A percentile compares a stretch with the other conserved stretches of the same genome.
These are phyloP conservation scores for Silene noctiflora DNA, from an alignment of 179 eudicot genomes.

Conservation along the genomic window DNA sequence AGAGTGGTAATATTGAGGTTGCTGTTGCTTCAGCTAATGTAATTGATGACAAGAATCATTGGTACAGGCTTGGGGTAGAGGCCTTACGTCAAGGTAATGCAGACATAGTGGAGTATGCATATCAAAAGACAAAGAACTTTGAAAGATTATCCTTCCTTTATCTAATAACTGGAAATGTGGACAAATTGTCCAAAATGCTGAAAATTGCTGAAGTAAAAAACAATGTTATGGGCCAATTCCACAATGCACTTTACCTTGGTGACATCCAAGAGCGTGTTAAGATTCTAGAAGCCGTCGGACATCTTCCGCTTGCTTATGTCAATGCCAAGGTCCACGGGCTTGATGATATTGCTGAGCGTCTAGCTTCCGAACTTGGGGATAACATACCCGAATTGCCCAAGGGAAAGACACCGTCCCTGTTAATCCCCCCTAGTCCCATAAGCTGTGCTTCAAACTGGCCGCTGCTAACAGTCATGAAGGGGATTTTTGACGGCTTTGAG, in stretches of 20 bases:
- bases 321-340: constrained; percentile 75
- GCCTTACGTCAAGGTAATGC: constrained; percentile 96
- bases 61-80: constrained; percentile 94
- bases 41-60: constrained; percentile 82
- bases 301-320: constrained; percentile 74
- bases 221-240: constrained; percentile 93
- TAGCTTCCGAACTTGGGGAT: constrained; percentile 63
- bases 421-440: constrained; percentile 71
- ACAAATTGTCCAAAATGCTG: constrained; percentile 73
- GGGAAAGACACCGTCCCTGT: constrained; percentile 56
- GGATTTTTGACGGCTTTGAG: constrained; percentile 74
- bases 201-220: constrained; percentile 85
- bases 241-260: constrained; percentile 81
- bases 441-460: constrained; percentile 81
- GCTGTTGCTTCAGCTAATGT: constrained; percentile 94
- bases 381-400: constrained; percentile 60
- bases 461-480: constrained; percentile 68
- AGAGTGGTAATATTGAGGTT: constrained; percentile 83
- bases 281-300: constrained; percentile 70
- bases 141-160: constrained; percentile 85
- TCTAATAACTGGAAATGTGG: constrained; percentile 75
- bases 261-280: constrained; percentile 78
- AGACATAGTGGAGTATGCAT: constrained; percentile 86
- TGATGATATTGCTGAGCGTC: constrained; percentile 50
- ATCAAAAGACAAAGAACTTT: constrained; percentile 88